phyloP scores from a whole-genome alignment of 2,329 filamentous ascomycete species.

The Pestalotiopsis sp. region DNA sequence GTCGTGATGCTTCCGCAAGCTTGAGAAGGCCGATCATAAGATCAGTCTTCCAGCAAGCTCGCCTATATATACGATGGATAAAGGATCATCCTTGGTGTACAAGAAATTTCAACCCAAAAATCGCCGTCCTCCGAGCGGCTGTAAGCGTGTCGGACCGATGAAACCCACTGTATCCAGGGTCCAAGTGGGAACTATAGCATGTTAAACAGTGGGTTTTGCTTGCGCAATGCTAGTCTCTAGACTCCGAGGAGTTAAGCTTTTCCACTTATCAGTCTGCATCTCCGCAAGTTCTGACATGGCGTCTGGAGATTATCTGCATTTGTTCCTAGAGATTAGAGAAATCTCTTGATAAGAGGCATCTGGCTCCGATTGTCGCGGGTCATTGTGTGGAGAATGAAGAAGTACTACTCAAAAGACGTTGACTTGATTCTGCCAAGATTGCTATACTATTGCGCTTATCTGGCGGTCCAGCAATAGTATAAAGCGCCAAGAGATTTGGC shows the following conservation, averaged over 20 bases:
- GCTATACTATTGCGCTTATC: neutral
- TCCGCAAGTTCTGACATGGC: neutral
- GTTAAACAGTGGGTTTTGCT: neutral
- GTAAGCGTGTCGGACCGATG: conserved; percentile 7
- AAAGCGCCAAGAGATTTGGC: neutral
- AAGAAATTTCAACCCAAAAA: neutral
- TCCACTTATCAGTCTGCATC: neutral
- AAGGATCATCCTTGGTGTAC: neutral
- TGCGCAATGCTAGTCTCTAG: neutral
- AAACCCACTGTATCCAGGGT: neutral
- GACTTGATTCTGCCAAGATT: neutral
- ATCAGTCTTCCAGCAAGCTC: neutral
- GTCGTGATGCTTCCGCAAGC: neutral
- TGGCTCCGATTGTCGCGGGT: neutral
- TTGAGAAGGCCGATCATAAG: neutral
- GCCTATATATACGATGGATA: neutral
- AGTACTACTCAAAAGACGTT: neutral
- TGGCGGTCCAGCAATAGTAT: neutral
- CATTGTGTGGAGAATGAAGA: neutral
- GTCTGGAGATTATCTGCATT: neutral
- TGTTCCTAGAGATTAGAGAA: neutral
- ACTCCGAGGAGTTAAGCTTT: neutral
- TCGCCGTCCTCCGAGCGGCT: neutral
- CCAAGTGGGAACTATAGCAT: conserved; percentile 2
- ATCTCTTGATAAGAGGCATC: neutral